Evolutionary conservation across 352 stramenopile genomes (phyloP), one percentile per base, ranked within the genome.

Genomic region (Phytophthora vignae): DNA sequence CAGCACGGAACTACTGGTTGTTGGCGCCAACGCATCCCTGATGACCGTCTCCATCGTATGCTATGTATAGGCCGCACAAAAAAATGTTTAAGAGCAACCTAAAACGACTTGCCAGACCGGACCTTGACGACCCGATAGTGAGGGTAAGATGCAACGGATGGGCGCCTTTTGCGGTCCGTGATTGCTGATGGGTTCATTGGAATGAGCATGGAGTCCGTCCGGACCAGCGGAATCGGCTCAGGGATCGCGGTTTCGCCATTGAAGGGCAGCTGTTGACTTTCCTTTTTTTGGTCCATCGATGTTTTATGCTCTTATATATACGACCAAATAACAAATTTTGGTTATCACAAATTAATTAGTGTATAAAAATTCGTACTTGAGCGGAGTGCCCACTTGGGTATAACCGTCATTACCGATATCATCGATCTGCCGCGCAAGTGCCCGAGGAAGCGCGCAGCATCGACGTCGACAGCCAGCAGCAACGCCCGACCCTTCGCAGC

Each of bases 291-390:
- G 36, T 49, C 42, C 42, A 49, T 49, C 7, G 42, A 3, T 49
- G 5, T 49, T 46, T 21, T 49, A 21, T 49, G 42, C 42, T 49
- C 42, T 49, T 49, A 11, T 49, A 22, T 49, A 49, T 49, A n/a
- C 5, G 42, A 21, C 42, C 42, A 49, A 21, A 49, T 49, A n/a
- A 49, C 17, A 49, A 49, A 44, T 49, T 49, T 22, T 49, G 42
- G 42, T 49, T 21, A n/a, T 49, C 42, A 12, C 42, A 49, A 49
- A 49, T 21, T 49, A 49, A 49, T 49, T 49, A 11, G 42, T 44
- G 17, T 49, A 49, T 49, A 49, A 49, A 49, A 49, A 22, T 49
- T 21, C 42, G 42, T 49, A 22, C 42, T 49, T 49, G 42, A 22
- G 42, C 42, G 42, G 42, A 49, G 42, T 21, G 5, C 15, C 17